Evolutionary conservation across 106 monocot species (phyloP).

Genomic region (Dendrobium nobile): DNA sequence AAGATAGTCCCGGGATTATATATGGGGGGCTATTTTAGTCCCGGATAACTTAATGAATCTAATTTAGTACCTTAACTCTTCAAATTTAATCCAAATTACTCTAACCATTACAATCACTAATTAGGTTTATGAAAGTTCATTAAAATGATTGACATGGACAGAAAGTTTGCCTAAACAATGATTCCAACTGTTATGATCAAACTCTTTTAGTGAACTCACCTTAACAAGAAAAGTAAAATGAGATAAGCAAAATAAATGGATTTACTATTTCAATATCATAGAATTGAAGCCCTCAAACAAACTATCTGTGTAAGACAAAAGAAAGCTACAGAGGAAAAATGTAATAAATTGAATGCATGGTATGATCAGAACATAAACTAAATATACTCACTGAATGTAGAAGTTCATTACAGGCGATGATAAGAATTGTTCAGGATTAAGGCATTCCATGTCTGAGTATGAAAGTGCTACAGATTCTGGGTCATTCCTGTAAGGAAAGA

Average conservation of each 20-base stretch:
- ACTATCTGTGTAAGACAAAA: neutral
- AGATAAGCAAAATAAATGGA: neutral
- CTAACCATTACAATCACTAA: too few relatives aligned
- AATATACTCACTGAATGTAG: conserved; percentile 68
- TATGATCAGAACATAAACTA: neutral
- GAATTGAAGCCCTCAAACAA: neutral
- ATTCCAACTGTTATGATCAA: neutral
- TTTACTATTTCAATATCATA: neutral
- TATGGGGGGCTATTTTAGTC: too few relatives aligned
- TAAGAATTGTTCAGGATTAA: conserved; percentile 65
- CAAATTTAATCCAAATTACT: too few relatives aligned
- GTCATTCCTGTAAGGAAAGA: conserved; percentile 44
- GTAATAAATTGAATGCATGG: neutral
- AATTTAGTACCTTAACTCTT: too few relatives aligned
- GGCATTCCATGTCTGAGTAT: conserved; percentile 63
- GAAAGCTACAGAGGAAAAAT: neutral
- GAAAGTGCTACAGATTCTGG: conserved; percentile 65
- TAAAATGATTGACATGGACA: too few relatives aligned
- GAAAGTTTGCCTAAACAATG: too few relatives aligned
- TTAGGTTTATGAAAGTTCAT: too few relatives aligned
- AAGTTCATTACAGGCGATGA: conserved; percentile 93
- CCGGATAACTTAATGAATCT: too few relatives aligned
- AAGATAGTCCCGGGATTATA: too few relatives aligned
- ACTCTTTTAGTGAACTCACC: neutral
- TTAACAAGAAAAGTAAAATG: neutral